These are phyloP conservation scores for Lodderomyces orthopsilosis DNA, from an alignment of 1,139 yeast genomes.

Conservation along the genomic window DNA sequence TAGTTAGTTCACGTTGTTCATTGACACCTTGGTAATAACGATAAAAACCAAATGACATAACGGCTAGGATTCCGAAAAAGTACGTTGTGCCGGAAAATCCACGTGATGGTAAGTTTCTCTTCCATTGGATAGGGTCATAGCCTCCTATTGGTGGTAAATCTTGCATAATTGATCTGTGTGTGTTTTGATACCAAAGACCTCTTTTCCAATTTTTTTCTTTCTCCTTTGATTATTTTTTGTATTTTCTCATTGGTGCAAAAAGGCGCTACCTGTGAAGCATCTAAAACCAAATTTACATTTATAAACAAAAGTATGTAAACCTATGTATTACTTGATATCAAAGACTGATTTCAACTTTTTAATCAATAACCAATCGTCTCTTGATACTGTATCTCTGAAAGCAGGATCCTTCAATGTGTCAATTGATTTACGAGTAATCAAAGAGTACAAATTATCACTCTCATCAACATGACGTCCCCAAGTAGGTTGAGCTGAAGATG, in stretches of 20 bases:
- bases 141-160: slow-evolving; percentile 89
- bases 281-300: background rate
- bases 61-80: slow-evolving; percentile 59
- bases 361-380: slow-evolving; percentile 93
- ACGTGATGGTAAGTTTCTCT: slow-evolving; percentile 78
- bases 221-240: slow-evolving; percentile 5
- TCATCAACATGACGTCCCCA: slow-evolving; percentile 99
- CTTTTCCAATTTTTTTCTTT: slow-evolving; percentile 1
- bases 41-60: slow-evolving; percentile 74
- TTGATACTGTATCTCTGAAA: slow-evolving; percentile 87
- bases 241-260: slow-evolving; percentile 8
- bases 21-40: slow-evolving; percentile 64
- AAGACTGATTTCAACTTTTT: slow-evolving; percentile 85
- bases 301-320: too few species aligned
- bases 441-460: slow-evolving; percentile 81
- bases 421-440: slow-evolving; percentile 82
- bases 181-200: background rate
- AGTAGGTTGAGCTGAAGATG: slow-evolving; percentile 87
- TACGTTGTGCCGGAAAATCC: slow-evolving; percentile 80
- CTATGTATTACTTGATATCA: slow-evolving; percentile 50
- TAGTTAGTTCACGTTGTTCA: slow-evolving; percentile 71
- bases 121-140: slow-evolving; percentile 86
- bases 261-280: slow-evolving; percentile 3
- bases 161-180: slow-evolving; percentile 42
- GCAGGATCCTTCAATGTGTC: slow-evolving; percentile 98